Evolutionary conservation across 1,284 basidiomycete species (phyloP), one percentile per base, ranked within the genome.

Genomic region (Mycosarcoma mackinlayi): DNA sequence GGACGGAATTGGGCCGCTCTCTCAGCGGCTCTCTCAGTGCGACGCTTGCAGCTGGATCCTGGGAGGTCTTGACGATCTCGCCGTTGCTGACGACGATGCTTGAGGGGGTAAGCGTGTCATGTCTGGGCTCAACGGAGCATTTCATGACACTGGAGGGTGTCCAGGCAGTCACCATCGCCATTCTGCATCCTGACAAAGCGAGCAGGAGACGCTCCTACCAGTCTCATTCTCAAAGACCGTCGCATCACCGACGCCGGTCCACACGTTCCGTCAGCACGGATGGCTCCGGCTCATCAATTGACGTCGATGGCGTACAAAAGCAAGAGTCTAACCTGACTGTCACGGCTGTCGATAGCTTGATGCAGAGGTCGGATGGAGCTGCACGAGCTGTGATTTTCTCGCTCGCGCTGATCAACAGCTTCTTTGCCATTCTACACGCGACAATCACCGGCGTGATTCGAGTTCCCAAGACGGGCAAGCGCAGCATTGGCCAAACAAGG

Each of bases 91-190:
- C 23, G 6, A 46, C 55, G 5, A 33, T 49, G 21, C 40, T 53
- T 5, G 19, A 48, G 30, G 50, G 55, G 1, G 55, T 58, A 8
- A 41, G 50, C n/a, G 46, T 54, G 14, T 54, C 61, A 2, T 19
- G 57, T 40, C 55, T 64, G 9, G 61, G 61, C 25, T 48, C 54
- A 5, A 38, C 19, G 6, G 49, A 58, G 21, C 55, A 64, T 24
- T 64, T 64, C 11, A 64, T 64, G 61, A 58, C 61, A 11, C 45
- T 45, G 3, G 46, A 47, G 4, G 61, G 40, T 6, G 21, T 64
- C 13, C 39, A 25, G 1, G 40, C 49, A 6, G 19, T 64, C 28
- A 35, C 45, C 8, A 40, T 58, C 28, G 56, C 45, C 10, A 21
- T 39, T 1, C 34, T 45, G 10, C 6, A 44, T 13, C 39, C 55